A percentile compares a stretch with the other conserved stretches of the same genome.
These are phyloP conservation scores for Ogataea salicorniae DNA, from an alignment of 805 yeast genomes.

Conservation along the genomic window DNA sequence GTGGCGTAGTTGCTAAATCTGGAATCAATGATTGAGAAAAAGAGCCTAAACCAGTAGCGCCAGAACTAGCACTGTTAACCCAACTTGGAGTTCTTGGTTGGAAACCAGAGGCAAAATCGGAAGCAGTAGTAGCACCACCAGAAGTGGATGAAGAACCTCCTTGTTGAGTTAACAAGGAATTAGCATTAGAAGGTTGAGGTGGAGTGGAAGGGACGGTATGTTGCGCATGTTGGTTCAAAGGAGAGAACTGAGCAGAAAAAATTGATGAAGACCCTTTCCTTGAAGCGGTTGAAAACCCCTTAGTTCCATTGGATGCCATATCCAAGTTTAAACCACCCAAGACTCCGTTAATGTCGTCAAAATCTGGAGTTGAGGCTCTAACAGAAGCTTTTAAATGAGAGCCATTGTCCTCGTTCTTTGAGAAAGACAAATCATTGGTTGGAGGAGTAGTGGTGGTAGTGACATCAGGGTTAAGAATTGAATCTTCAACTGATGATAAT, in stretches of 20 bases:
- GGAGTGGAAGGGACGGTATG: constrained; percentile 24
- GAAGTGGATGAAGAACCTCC: constrained; percentile 4
- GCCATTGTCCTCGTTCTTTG: constrained; percentile 3
- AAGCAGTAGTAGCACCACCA: not conserved
- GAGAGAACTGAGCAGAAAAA: constrained; percentile 24
- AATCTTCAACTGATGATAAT: constrained; percentile 29
- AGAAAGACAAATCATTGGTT: constrained; percentile 21
- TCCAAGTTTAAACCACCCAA: constrained; percentile 42
- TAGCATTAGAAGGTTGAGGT: constrained; percentile 21
- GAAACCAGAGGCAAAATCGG: constrained; percentile 8
- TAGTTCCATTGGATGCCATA: constrained; percentile 10
- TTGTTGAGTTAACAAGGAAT: constrained; percentile 10
- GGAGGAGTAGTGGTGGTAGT: constrained; percentile 32
- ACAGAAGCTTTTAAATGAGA: constrained; percentile 1
- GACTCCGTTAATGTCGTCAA: constrained; percentile 43
- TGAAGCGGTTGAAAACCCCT: not conserved
- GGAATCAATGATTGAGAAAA: constrained; percentile 16
- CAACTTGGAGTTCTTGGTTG: constrained; percentile 35
- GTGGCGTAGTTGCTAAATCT: constrained; percentile 22
- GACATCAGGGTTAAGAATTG: constrained; percentile 19
- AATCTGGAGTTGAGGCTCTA: constrained; percentile 16
- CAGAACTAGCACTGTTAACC: constrained; percentile 10
- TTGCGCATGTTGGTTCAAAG: constrained; percentile 15
- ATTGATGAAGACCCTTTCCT: constrained; percentile 13
- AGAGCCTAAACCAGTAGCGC: constrained; percentile 9